phyloP scores from a whole-genome alignment of 2,329 filamentous ascomycete genomes.

The Neopestalotiopsis sp. region DNA sequence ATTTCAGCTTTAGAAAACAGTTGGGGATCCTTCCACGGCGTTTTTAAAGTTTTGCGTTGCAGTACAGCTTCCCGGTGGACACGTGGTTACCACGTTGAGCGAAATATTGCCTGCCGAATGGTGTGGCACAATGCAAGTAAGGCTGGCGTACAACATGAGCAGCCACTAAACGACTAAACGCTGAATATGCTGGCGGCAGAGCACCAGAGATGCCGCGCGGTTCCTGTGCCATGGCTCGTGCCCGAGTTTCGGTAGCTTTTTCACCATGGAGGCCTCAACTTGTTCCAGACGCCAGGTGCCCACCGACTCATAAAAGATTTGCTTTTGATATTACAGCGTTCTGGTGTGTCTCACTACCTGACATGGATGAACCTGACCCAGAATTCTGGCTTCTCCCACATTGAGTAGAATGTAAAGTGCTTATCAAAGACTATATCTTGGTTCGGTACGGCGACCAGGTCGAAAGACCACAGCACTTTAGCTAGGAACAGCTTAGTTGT shows the following conservation, averaged over 20 bases:
- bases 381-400: constrained; percentile 20
- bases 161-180: not conserved
- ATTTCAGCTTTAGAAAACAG: not conserved
- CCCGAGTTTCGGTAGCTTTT: too few relatives aligned
- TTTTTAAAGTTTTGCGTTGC: not conserved
- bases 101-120: not conserved
- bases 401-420: constrained; percentile 19
- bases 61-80: not conserved
- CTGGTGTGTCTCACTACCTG: not conserved
- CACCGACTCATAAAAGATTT: too few relatives aligned
- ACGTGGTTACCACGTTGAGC: not conserved
- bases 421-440: constrained; percentile 14
- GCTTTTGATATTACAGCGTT: too few relatives aligned
- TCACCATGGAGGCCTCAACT: too few relatives aligned
- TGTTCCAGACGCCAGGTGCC: too few relatives aligned
- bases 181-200: not conserved
- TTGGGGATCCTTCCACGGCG: too few relatives aligned
- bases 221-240: too few relatives aligned
- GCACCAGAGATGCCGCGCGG: too few relatives aligned
- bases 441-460: constrained; percentile 16
- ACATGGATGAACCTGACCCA: constrained; percentile 14
- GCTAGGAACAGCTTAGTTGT: constrained; percentile 16
- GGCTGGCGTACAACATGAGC: not conserved
- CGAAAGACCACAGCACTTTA: constrained; percentile 18
- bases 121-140: not conserved